Percentiles rank a stretch among this genome's conserved stretches.
phyloP scores from a whole-genome alignment of 2,329 filamentous ascomycete species.

The Hypoxylon sp. region DNA sequence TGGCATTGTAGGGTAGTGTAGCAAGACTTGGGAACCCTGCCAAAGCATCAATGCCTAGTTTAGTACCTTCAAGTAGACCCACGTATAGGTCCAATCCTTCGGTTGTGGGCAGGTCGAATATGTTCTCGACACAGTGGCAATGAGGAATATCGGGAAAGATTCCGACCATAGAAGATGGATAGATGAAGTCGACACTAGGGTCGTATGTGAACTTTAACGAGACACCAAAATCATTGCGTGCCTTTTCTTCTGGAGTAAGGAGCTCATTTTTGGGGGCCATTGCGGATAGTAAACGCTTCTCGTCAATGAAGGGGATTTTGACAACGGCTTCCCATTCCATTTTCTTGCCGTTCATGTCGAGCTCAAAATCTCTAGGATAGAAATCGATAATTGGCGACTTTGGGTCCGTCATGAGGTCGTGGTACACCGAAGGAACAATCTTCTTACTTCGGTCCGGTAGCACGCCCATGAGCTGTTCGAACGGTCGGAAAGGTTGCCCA shows the following conservation, averaged over 20 bases:
- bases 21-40: constrained; percentile 94
- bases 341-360: constrained; percentile 99
- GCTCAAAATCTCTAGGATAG: constrained; percentile 94
- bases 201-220: constrained; percentile 94
- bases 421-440: constrained; percentile 90
- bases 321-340: constrained; percentile 99
- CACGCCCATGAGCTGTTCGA: constrained; percentile 98
- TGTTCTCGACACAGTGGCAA: constrained; percentile 95
- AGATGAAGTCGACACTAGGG: constrained; percentile 81
- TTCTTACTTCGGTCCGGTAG: constrained; percentile 97
- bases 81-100: constrained; percentile 89
- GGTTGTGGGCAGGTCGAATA: constrained; percentile 93
- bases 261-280: constrained; percentile 88
- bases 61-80: constrained; percentile 86
- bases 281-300: constrained; percentile 84
- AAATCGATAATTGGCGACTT: constrained; percentile 97
- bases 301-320: constrained; percentile 98
- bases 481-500: constrained; percentile 94
- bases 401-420: constrained; percentile 91
- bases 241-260: constrained; percentile 83
- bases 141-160: constrained; percentile 90
- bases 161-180: constrained; percentile 88
- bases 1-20: constrained; percentile 85
- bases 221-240: constrained; percentile 91
- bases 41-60: constrained; percentile 85